A percentile compares a stretch with the other conserved stretches of the same genome.
Evolutionary conservation across 192 early-diverging fungal genomes (phyloP).

Genomic region (Neocallimastix lanati): DNA sequence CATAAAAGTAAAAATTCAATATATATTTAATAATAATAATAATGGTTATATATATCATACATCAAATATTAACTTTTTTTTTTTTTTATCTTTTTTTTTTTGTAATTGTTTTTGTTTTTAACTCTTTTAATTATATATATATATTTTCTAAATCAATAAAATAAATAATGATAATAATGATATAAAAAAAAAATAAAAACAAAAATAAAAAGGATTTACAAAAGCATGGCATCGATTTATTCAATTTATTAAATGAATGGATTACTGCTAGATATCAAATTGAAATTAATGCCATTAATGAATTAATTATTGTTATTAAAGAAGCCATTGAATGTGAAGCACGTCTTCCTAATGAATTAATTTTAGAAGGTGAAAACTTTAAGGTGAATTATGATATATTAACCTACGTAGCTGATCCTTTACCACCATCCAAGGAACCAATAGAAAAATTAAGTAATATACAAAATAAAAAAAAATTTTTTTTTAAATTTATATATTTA

Average conservation of each 20-base stretch:
- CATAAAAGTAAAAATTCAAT: too few relatives aligned
- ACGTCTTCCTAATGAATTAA: slow-evolving; percentile 25
- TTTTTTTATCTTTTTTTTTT: too few relatives aligned
- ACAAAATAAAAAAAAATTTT: too few relatives aligned
- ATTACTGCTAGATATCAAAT: slow-evolving; percentile 20
- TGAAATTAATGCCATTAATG: slow-evolving; percentile 38
- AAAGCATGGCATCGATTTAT: slow-evolving; percentile 27
- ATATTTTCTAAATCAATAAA: too few relatives aligned
- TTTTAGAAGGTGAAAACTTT: slow-evolving; percentile 31
- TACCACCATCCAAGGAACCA: neutral
- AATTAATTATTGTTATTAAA: slow-evolving; percentile 27
- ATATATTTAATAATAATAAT: too few relatives aligned
- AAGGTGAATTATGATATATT: slow-evolving; percentile 23
- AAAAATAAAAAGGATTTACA: slow-evolving; percentile 18
- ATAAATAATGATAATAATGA: too few relatives aligned
- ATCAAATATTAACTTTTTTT: too few relatives aligned
- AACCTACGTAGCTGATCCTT: slow-evolving; percentile 4
- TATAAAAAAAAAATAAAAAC: too few relatives aligned
- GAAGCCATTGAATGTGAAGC: slow-evolving; percentile 37
- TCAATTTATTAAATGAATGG: slow-evolving; percentile 35
- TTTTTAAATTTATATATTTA: too few relatives aligned
- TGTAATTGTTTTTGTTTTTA: too few relatives aligned
- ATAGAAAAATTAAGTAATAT: neutral
- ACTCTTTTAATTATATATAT: too few relatives aligned
- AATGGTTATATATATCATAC: too few relatives aligned